Evolutionary conservation across 805 yeast species (phyloP).

Genomic region (Blastobotrys parvus): DNA sequence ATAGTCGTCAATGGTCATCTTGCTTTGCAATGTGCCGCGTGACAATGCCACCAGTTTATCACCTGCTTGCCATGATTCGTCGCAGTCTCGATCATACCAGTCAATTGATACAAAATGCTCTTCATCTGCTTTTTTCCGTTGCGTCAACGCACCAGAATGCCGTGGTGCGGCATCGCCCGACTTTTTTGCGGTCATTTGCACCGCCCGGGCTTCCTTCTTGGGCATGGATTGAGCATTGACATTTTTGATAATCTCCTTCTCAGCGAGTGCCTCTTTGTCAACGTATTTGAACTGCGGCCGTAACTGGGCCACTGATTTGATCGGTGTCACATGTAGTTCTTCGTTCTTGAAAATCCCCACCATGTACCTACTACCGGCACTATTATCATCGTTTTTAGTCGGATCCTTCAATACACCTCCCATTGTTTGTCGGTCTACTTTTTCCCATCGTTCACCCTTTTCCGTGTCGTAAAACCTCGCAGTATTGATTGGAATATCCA

Average conservation of each 20-base stretch:
- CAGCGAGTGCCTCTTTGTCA: constrained; percentile 43
- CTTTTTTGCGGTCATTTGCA: constrained; percentile 69
- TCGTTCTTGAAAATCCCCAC: constrained; percentile 36
- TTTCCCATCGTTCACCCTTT: constrained; percentile 58
- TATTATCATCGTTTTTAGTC: not conserved
- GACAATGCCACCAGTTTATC: constrained; percentile 19
- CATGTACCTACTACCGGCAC: constrained; percentile 26
- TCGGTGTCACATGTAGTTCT: constrained; percentile 54
- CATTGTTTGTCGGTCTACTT: constrained; percentile 50
- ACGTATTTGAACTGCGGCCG: constrained; percentile 77
- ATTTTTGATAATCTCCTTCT: constrained; percentile 34
- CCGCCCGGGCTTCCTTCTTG: constrained; percentile 45
- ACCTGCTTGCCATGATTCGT: constrained; percentile 27
- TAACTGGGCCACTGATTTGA: constrained; percentile 63
- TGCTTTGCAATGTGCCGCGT: constrained; percentile 14
- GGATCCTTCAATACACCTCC: constrained; percentile 51
- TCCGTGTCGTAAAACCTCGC: constrained; percentile 51
- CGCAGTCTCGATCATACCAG: constrained; percentile 37
- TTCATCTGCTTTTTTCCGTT: constrained; percentile 56
- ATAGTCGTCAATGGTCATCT: constrained; percentile 17
- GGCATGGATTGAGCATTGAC: constrained; percentile 31
- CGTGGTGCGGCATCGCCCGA: constrained; percentile 50
- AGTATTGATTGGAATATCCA: constrained; percentile 69
- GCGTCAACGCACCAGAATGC: constrained; percentile 59
- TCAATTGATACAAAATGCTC: constrained; percentile 39